A percentile compares a stretch with the other conserved stretches of the same genome.
Conservation (phyloP, 495 filamentous ascomycete genomes). For the Aspergillus funiculosus region DNA sequence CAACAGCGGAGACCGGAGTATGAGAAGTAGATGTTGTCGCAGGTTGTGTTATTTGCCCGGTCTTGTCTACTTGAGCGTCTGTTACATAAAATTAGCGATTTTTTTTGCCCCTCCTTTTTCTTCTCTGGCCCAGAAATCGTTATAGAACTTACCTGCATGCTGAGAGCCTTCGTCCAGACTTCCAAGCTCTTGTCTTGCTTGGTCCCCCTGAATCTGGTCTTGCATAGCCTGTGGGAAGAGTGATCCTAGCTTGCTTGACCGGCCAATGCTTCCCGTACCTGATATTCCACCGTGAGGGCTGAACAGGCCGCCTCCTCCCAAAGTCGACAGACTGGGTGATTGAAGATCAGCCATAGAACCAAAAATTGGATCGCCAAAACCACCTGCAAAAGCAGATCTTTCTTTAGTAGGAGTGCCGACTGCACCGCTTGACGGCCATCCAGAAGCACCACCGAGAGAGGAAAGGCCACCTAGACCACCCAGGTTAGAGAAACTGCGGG, state of each 20-base stretch:
- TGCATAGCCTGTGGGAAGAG: constrained; percentile 85
- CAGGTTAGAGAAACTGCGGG: constrained; percentile 61
- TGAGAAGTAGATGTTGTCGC: constrained; percentile 36
- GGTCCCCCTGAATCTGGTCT: constrained; percentile 67
- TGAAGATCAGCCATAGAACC: constrained; percentile 65
- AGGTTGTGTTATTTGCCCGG: constrained; percentile 26
- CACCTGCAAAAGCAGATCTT: constrained; percentile 52
- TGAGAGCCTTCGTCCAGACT: constrained; percentile 40
- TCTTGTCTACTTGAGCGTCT: constrained; percentile 27
- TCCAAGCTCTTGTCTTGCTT: constrained; percentile 47
- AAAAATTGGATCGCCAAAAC: constrained; percentile 72
- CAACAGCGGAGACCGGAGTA: constrained; percentile 40
- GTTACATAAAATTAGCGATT: background rate
- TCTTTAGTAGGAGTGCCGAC: constrained; percentile 73
- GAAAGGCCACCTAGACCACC: constrained; percentile 56
- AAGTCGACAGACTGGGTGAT: constrained; percentile 62
- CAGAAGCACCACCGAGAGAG: constrained; percentile 51
- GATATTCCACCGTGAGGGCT: constrained; percentile 44
- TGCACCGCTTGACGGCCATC: constrained; percentile 60
- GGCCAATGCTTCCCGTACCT: constrained; percentile 51
- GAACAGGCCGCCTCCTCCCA: constrained; percentile 52
- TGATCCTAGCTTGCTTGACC: constrained; percentile 78
- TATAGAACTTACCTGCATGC: constrained; percentile 18
- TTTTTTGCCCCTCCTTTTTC: background rate
- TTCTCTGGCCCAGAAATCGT: too few species aligned